Evolutionary conservation across 2,329 filamentous ascomycete genomes (phyloP).

Genomic region (Aspergillus niger): DNA sequence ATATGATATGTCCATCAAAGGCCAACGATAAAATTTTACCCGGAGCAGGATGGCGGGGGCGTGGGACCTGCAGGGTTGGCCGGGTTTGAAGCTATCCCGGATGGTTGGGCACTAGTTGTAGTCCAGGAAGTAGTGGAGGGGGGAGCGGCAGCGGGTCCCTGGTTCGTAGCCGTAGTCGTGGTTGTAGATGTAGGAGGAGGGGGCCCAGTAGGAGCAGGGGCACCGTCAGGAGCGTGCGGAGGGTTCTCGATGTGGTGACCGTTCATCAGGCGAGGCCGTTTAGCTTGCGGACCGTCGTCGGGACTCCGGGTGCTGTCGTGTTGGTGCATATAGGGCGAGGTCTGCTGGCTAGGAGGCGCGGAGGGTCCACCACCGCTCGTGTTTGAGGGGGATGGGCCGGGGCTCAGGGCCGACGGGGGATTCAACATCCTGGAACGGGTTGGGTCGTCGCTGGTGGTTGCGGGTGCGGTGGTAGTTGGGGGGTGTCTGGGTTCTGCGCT

Average conservation of each 20-base stretch:
- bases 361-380: constrained; percentile 16
- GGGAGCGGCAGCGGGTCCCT: constrained; percentile 25
- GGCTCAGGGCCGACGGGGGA: constrained; percentile 27
- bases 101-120: constrained; percentile 26
- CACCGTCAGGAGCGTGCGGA: constrained; percentile 7
- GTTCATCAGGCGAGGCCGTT: constrained; percentile 43
- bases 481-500: constrained; percentile 14
- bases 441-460: constrained; percentile 12
- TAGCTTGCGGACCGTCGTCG: constrained; percentile 29
- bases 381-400: constrained; percentile 27
- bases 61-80: constrained; percentile 1
- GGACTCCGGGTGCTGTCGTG: constrained; percentile 27
- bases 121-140: constrained; percentile 24
- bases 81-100: constrained; percentile 25
- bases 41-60: constrained; percentile 2
- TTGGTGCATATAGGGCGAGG: constrained; percentile 32
- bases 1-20: neutral
- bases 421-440: constrained; percentile 17
- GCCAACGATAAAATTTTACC: neutral
- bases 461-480: no score
- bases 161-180: constrained; percentile 11
- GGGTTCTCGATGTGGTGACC: constrained; percentile 16
- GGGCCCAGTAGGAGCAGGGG: neutral
- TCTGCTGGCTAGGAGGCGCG: constrained; percentile 31
- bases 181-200: neutral